phyloP scores from a whole-genome alignment of 257 asterid species.

The Solanum bukasovii region DNA sequence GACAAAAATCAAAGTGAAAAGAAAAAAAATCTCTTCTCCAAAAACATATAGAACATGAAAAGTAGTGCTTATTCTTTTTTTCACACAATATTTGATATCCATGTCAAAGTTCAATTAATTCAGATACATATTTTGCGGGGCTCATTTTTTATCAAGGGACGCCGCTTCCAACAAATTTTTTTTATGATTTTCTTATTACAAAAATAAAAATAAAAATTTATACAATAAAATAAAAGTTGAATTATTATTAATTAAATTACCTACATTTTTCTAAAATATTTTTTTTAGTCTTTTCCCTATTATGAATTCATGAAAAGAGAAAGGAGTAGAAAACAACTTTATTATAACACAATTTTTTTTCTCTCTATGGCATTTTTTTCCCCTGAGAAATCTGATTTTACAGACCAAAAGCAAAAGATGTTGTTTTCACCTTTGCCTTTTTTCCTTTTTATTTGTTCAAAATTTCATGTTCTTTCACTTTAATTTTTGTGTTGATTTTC shows the following conservation, averaged over 20 bases:
- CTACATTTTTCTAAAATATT: neutral
- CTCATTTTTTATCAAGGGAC: neutral
- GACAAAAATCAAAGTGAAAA: conserved; percentile 29
- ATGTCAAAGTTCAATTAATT: neutral
- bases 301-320: neutral
- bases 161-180: neutral
- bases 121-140: accelerated
- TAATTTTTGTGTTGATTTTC: neutral
- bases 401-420: conserved; percentile 26
- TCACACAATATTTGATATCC: accelerated
- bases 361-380: neutral
- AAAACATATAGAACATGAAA: conserved; percentile 48
- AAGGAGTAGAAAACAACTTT: neutral
- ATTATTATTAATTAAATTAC: neutral
- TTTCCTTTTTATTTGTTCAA: conserved; percentile 10
- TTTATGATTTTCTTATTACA: neutral
- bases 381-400: neutral
- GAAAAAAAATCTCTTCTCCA: conserved; percentile 26
- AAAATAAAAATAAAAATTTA: too few species aligned
- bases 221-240: neutral
- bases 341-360: neutral
- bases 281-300: neutral
- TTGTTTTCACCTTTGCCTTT: conserved; percentile 18
- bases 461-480: neutral
- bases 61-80: conserved; percentile 17